These are phyloP conservation scores for Mortierella alpina DNA, from an alignment of 192 early-diverging fungal genomes.

Conservation along the genomic window DNA sequence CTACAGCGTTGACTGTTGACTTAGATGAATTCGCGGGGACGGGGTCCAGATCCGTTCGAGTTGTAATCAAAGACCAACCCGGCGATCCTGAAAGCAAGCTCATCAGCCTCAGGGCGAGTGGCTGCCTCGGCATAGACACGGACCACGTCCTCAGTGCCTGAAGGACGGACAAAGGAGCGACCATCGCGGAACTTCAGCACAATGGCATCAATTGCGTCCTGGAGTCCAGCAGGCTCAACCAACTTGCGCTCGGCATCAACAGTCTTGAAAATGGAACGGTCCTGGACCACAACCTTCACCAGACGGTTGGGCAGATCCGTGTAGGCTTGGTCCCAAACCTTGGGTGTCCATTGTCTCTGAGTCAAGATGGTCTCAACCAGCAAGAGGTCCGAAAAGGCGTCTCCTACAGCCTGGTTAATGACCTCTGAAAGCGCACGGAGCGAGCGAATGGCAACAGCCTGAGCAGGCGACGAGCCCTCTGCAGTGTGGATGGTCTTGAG, in stretches of 20 bases:
- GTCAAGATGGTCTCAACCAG: constrained; percentile 93
- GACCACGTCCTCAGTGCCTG: constrained; percentile 98
- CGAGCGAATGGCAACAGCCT: constrained; percentile 80
- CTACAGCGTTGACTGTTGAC: constrained; percentile 1
- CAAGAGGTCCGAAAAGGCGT: constrained; percentile 97
- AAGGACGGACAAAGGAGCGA: constrained; percentile 96
- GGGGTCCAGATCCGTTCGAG: constrained; percentile 90
- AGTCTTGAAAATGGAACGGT: constrained; percentile 91
- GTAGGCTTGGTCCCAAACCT: constrained; percentile 94
- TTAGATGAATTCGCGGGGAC: constrained; percentile 71
- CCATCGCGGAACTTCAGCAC: constrained; percentile 88
- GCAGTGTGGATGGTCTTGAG: constrained; percentile 78
- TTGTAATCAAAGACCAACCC: constrained; percentile 91
- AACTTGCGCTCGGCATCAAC: constrained; percentile 97
- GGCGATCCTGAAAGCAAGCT: constrained; percentile 86
- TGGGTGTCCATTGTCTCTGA: constrained; percentile 80
- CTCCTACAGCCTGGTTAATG: constrained; percentile 99
- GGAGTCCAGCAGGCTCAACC: constrained; percentile 87
- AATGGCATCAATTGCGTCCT: constrained; percentile 84
- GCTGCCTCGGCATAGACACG: constrained; percentile 99
- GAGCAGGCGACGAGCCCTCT: constrained; percentile 76
- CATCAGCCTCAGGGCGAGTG: constrained; percentile 89
- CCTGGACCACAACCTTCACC: constrained; percentile 93
- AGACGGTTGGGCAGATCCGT: constrained; percentile 94
- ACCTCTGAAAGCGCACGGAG: constrained; percentile 89